Evolutionary conservation across 1,139 yeast species (phyloP), one percentile per base, ranked within the genome.

Genomic region (Wickerhamiella infanticola): DNA sequence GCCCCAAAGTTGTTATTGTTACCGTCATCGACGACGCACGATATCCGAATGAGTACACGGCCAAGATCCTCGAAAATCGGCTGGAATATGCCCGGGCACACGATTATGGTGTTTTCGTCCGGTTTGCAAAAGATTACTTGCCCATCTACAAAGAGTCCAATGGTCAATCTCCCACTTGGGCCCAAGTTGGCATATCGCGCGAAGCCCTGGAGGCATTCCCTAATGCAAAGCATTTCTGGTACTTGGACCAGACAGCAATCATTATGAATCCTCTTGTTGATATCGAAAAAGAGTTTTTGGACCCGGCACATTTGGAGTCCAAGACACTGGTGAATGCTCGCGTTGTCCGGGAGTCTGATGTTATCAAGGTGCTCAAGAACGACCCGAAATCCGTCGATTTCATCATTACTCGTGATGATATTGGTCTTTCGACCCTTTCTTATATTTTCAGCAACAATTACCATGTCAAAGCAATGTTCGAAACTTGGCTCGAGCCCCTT

Each of bases 161-260:
- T 36, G 43, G 48, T 45, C 47, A 44, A 53, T 53, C 44, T 44
- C 53, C 45, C 18, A 40, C 41, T 40, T 81, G 88, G 84, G 72
- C 77, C 35, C 74, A 79, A 52, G 58, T 78, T 39, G 70, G 70
- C 50, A 63, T 79, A 42, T 60, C 83, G 59, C 72, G 93, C 51
- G 93, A 88, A 43, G 95, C 96, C 13, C 79, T 85, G 81, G 76
- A 74, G 62, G 90, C 95, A 0, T 88, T 86, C 66, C 94, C 95
- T 2, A 68, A 77, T 40, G 79, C 94, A 9, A 78, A 83, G 58
- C 81, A 88, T 74, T 75, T 86, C 57, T 83, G 95, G 90, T 86
- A 79, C 63, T 62, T 88, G 40, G 95, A 84, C 59, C 79, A 84
- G 57, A 79, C 81, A 58, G 76, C 86, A 0, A 64, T 83, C 47